A percentile compares a stretch with the other conserved stretches of the same genome.
phyloP scores from a whole-genome alignment of 2,329 filamentous ascomycete species.

The Colletotrichum orbiculare region DNA sequence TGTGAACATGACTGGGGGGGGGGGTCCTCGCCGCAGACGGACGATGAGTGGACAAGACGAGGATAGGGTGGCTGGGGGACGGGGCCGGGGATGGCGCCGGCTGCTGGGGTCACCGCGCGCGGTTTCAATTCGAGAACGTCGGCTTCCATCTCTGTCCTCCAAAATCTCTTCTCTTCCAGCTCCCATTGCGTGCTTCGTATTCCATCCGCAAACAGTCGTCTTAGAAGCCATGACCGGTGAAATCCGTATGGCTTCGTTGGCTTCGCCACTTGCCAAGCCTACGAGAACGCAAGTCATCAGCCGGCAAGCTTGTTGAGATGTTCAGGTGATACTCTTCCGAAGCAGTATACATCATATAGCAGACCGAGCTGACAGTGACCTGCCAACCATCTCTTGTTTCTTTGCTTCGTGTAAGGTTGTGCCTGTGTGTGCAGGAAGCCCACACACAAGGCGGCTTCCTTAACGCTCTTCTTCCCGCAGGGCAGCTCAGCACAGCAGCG shows the following conservation, averaged over 20 bases:
- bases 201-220: conserved; percentile 24
- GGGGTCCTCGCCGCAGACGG: conserved; percentile 15
- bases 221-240: not conserved
- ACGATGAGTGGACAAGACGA: conserved; percentile 25
- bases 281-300: not conserved
- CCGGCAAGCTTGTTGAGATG: conserved; percentile 6
- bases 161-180: not conserved
- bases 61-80: conserved; percentile 26
- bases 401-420: conserved; percentile 29
- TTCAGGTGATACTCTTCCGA: conserved; percentile 25
- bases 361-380: conserved; percentile 11
- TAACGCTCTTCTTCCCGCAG: not conserved
- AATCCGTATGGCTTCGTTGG: not conserved
- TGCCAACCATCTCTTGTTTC: conserved; percentile 27
- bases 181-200: not conserved
- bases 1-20: conserved; percentile 20
- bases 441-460: not conserved
- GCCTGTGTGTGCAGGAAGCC: conserved; percentile 26
- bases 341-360: conserved; percentile 6
- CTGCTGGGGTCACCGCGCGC: conserved; percentile 13
- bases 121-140: conserved; percentile 31
- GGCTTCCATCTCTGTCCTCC: conserved; percentile 22
- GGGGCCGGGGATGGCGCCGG: conserved; percentile 22
- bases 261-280: conserved; percentile 12
- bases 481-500: conserved; percentile 2